Percentiles rank a stretch among this genome's conserved stretches.
Evolutionary conservation across 805 yeast genomes (phyloP).

Genomic region (Scheffersomyces stipitis): DNA sequence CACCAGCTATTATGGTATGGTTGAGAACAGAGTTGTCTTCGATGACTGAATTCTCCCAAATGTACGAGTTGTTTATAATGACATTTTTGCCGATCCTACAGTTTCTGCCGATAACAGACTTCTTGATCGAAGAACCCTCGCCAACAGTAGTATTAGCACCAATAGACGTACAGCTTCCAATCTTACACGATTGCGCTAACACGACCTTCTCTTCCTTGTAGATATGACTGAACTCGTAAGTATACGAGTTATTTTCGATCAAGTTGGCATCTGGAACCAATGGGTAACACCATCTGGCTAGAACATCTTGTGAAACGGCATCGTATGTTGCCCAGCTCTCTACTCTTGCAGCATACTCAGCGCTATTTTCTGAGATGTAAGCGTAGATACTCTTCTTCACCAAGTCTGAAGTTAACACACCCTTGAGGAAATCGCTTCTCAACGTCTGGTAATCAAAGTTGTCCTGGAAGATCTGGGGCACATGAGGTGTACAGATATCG

Average conservation of each 20-base stretch:
- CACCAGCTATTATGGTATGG: slow-evolving; percentile 70
- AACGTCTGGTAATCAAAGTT: slow-evolving; percentile 91
- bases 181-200: slow-evolving; percentile 87
- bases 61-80: slow-evolving; percentile 66
- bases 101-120: slow-evolving; percentile 81
- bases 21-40: slow-evolving; percentile 61
- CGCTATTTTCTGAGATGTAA: slow-evolving; percentile 65
- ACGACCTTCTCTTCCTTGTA: slow-evolving; percentile 89
- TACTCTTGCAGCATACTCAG: slow-evolving; percentile 88
- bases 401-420: slow-evolving; percentile 86
- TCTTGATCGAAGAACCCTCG: slow-evolving; percentile 62
- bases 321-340: slow-evolving; percentile 93
- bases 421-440: slow-evolving; percentile 85
- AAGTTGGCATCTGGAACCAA: slow-evolving; percentile 84
- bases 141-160: slow-evolving; percentile 79
- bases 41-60: slow-evolving; percentile 82
- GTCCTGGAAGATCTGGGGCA: slow-evolving; percentile 93
- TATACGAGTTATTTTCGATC: slow-evolving; percentile 66
- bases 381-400: slow-evolving; percentile 89
- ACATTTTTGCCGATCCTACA: slow-evolving; percentile 84
- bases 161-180: slow-evolving; percentile 77
- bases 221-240: slow-evolving; percentile 80
- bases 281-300: slow-evolving; percentile 93
- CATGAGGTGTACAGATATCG: slow-evolving; percentile 92
- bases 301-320: slow-evolving; percentile 83